Evolutionary conservation across 192 early-diverging fungal species (phyloP).

Genomic region (Linnemannia hyalina): DNA sequence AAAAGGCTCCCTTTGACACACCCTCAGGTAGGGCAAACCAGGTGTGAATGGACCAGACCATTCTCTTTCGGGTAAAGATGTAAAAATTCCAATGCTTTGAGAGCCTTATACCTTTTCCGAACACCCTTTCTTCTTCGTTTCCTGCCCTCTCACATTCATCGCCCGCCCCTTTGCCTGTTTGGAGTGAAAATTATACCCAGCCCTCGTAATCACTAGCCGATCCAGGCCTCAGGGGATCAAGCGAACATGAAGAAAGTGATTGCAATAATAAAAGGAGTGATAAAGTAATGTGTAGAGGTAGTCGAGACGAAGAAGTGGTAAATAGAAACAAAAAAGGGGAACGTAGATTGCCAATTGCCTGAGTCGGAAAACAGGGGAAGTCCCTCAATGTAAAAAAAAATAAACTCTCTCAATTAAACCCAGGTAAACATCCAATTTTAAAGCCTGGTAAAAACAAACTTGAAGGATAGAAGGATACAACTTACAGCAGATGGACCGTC

Average conservation of each 20-base stretch:
- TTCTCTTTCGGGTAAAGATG: not conserved
- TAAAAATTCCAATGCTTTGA: not conserved
- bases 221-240: too few species aligned
- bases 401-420: not conserved
- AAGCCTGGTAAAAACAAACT: not conserved
- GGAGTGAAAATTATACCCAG: too few species aligned
- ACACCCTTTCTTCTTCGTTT: not conserved
- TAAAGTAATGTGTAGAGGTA: not conserved
- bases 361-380: not conserved
- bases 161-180: too few species aligned
- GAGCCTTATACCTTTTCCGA: not conserved
- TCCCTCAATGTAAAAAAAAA: not conserved
- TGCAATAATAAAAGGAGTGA: too few species aligned
- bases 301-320: not conserved
- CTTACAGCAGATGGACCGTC: constrained; percentile 54
- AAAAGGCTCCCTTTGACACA: not conserved
- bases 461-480: not conserved
- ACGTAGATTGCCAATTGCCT: too few species aligned
- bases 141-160: too few species aligned
- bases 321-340: too few species aligned
- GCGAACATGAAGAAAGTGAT: too few species aligned
- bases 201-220: too few species aligned
- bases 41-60: not conserved
- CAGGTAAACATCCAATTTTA: not conserved
- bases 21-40: not conserved